Percentiles rank a stretch among this genome's conserved stretches.
These are phyloP conservation scores for Boletus mariae DNA, from an alignment of 1,284 basidiomycete genomes.

Conservation along the genomic window DNA sequence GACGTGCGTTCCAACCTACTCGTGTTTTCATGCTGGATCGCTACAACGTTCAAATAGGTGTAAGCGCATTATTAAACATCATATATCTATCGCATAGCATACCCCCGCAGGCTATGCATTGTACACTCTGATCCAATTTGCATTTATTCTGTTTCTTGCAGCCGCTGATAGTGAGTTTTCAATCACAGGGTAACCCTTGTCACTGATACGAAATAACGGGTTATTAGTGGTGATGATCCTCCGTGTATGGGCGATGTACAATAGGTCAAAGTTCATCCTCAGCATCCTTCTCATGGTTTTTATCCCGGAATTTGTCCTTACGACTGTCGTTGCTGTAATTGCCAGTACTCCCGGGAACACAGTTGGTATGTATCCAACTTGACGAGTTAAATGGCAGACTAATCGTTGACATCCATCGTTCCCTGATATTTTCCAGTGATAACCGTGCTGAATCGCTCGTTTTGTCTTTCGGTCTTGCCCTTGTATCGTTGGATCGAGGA, in stretches of 20 bases:
- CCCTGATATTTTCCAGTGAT: not conserved
- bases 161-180: not conserved
- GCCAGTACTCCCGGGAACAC: not conserved
- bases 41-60: not conserved
- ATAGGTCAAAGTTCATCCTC: not conserved
- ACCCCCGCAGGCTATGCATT: not conserved
- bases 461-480: not conserved
- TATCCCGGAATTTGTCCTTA: not conserved
- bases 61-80: not conserved
- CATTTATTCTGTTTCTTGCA: not conserved
- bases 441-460: not conserved
- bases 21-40: not conserved
- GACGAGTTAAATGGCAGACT: not conserved
- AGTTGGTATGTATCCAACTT: not conserved
- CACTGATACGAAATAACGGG: not conserved
- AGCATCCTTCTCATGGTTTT: not conserved
- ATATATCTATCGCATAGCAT: not conserved
- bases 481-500: not conserved
- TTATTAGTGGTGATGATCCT: conserved; percentile 1
- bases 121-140: not conserved
- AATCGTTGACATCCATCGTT: not conserved
- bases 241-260: not conserved
- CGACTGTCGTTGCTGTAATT: not conserved
- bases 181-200: not conserved
- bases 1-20: not conserved